A percentile compares a stretch with the other conserved stretches of the same genome.
Evolutionary conservation across 495 filamentous ascomycete species (phyloP).

Genomic region (Aspergillus affinis): DNA sequence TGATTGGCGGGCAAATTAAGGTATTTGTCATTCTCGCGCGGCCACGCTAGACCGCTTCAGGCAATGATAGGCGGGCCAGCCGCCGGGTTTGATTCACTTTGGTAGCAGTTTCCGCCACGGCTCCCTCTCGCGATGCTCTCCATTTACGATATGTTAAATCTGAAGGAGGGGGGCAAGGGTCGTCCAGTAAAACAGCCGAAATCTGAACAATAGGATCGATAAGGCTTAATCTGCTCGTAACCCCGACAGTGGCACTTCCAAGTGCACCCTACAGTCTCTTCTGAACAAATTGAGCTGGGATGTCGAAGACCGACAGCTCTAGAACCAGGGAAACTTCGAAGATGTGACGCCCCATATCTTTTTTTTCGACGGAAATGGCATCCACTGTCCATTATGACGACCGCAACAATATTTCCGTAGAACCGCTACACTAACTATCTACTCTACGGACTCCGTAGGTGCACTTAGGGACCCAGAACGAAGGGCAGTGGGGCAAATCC

Average conservation of each 20-base stretch:
- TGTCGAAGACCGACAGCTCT: neutral
- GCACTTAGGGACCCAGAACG: neutral
- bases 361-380: neutral
- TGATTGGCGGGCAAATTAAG: conserved; percentile 26
- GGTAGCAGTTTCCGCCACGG: neutral
- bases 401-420: neutral
- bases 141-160: neutral
- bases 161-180: neutral
- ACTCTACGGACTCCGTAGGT: neutral
- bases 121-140: neutral
- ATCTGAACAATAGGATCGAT: neutral
- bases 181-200: neutral
- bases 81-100: neutral
- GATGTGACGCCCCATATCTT: neutral
- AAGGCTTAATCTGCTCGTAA: neutral
- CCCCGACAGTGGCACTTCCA: neutral
- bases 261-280: neutral
- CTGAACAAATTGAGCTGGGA: neutral
- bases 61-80: conserved; percentile 32
- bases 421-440: no score
- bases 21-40: conserved; percentile 43
- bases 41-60: conserved; percentile 17
- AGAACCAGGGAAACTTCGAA: neutral
- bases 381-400: neutral
- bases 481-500: neutral